These are phyloP conservation scores for Carex cristatella DNA, from an alignment of 176 grass and related monocot species.

Conservation along the genomic window DNA sequence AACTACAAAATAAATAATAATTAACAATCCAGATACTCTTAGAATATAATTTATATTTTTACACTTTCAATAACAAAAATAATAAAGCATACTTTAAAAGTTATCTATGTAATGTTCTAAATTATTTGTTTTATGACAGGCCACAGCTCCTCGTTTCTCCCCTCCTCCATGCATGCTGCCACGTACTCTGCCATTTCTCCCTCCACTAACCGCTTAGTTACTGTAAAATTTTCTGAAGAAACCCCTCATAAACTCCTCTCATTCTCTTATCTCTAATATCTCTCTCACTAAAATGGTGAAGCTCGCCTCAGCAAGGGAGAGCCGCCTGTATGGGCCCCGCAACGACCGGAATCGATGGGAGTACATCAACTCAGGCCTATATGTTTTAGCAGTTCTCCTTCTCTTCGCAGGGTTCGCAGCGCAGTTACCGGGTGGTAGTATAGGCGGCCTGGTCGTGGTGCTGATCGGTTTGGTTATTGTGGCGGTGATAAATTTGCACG, in stretches of 20 bases:
- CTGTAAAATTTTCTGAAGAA: background rate
- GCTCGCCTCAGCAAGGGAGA: constrained; percentile 70
- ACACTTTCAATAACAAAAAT: background rate
- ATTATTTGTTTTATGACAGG: background rate
- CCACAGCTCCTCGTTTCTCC: background rate
- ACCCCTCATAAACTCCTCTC: background rate
- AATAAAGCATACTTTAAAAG: background rate
- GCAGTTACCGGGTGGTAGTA: constrained; percentile 8
- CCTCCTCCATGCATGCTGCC: constrained; percentile 48
- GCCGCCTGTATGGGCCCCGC: constrained; percentile 51
- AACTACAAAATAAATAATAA: too few species aligned
- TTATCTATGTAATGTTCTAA: background rate
- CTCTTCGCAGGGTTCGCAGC: constrained; percentile 29
- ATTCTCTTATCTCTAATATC: background rate
- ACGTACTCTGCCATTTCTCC: constrained; percentile 26
- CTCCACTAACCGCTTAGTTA: constrained; percentile 20
- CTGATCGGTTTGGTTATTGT: constrained; percentile 30
- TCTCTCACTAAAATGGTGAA: constrained; percentile 53
- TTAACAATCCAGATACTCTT: too few species aligned
- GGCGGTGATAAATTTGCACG: constrained; percentile 54
- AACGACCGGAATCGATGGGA: constrained; percentile 50
- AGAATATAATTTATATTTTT: background rate
- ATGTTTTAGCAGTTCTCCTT: constrained; percentile 54
- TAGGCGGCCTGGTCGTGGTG: constrained; percentile 32
- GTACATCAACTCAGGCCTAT: constrained; percentile 63